These are phyloP conservation scores for Aspergillus pseudoterreus DNA, from an alignment of 2,329 filamentous ascomycete species.

Conservation along the genomic window DNA sequence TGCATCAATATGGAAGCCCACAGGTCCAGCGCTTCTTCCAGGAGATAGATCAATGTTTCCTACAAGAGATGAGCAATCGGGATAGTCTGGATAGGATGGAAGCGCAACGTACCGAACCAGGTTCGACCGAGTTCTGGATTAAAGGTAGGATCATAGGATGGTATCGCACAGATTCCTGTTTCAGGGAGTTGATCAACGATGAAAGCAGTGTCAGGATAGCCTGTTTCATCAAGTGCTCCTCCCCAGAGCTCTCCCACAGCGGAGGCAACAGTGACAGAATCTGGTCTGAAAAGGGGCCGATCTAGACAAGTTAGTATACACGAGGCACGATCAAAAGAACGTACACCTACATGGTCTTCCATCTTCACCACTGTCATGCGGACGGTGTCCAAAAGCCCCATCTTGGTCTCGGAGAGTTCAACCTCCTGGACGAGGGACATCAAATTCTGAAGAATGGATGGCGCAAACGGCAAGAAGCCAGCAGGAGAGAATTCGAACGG, in stretches of 20 bases:
- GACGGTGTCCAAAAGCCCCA: slow-evolving; percentile 84
- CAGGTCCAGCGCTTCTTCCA: slow-evolving; percentile 87
- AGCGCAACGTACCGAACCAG: slow-evolving; percentile 57
- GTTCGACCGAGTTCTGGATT: slow-evolving; percentile 73
- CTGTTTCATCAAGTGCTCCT: slow-evolving; percentile 92
- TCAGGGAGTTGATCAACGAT: slow-evolving; percentile 82
- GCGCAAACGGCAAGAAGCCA: slow-evolving; percentile 72
- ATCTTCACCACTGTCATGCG: slow-evolving; percentile 75
- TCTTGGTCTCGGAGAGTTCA: slow-evolving; percentile 80
- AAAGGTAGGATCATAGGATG: slow-evolving; percentile 78
- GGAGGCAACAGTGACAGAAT: slow-evolving; percentile 76
- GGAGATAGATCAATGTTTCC: slow-evolving; percentile 71
- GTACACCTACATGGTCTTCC: slow-evolving; percentile 61
- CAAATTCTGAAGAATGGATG: slow-evolving; percentile 67
- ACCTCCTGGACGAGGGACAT: slow-evolving; percentile 76
- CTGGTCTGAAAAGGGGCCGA: slow-evolving; percentile 66
- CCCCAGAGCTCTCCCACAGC: slow-evolving; percentile 80
- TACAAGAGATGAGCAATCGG: slow-evolving; percentile 16
- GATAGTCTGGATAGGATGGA: not conserved
- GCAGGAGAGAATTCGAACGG: slow-evolving; percentile 77
- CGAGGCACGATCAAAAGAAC: not conserved
- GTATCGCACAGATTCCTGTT: slow-evolving; percentile 70
- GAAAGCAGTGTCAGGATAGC: slow-evolving; percentile 82
- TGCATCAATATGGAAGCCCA: slow-evolving; percentile 74
- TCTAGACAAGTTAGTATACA: slow-evolving; percentile 33